Conservation (phyloP, 495 filamentous ascomycete species). For the Cladorrhinum samala region DNA sequence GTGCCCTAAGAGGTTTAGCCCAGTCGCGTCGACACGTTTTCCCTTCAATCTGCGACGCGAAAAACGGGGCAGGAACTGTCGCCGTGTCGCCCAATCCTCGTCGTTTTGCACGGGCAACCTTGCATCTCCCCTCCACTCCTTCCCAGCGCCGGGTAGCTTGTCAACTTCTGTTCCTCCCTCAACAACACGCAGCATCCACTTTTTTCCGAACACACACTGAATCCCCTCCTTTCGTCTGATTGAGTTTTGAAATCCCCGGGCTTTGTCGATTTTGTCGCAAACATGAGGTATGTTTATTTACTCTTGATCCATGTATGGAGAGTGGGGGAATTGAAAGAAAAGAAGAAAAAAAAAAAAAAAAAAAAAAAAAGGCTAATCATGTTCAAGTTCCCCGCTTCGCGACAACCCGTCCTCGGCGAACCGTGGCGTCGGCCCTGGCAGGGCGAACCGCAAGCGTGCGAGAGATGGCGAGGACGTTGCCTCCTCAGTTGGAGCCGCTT, state of each 20-base stretch:
- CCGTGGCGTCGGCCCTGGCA: slow-evolving; percentile 53
- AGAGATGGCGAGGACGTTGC: slow-evolving; percentile 61
- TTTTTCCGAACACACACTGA: slow-evolving; percentile 1
- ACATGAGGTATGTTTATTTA: slow-evolving; percentile 33
- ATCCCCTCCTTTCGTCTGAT: background rate
- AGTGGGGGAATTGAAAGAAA: background rate
- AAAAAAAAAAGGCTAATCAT: slow-evolving; percentile 9
- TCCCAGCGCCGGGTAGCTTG: no score
- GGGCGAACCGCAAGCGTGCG: slow-evolving; percentile 69
- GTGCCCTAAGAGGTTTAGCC: slow-evolving; percentile 20
- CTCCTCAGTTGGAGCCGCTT: slow-evolving; percentile 62
- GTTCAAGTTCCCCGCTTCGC: slow-evolving; percentile 67
- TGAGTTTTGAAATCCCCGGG: background rate
- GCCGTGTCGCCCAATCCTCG: background rate
- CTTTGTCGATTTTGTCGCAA: slow-evolving; percentile 6
- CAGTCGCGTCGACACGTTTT: slow-evolving; percentile 22
- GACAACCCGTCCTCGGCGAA: slow-evolving; percentile 82
- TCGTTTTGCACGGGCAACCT: no score
- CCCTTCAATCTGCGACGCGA: slow-evolving; percentile 19
- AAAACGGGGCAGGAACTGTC: slow-evolving; percentile 10
- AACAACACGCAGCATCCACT: background rate
- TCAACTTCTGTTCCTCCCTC: background rate
- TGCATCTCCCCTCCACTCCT: background rate
- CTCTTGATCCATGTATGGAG: background rate
- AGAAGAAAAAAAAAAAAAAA: background rate